These are phyloP conservation scores for Rhexocercosporidium sp. DNA, from an alignment of 2,329 filamentous ascomycete species.

Conservation along the genomic window DNA sequence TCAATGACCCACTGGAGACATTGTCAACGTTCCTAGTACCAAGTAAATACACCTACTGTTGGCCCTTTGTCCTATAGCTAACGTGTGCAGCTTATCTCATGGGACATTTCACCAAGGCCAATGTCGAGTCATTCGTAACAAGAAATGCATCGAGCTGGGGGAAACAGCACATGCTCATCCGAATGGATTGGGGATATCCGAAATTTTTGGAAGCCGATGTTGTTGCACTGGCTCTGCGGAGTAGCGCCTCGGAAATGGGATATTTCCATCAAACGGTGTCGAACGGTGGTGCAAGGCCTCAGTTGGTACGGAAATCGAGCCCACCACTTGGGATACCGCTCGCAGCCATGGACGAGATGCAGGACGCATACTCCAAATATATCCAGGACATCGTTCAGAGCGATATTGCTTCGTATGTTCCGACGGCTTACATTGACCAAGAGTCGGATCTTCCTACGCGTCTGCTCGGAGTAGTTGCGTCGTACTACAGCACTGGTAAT, in stretches of 20 bases:
- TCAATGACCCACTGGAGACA: conserved; percentile 42
- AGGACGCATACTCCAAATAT: conserved; percentile 35
- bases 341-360: conserved; percentile 37
- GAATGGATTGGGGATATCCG: conserved; percentile 39
- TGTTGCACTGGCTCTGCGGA: conserved; percentile 35
- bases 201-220: conserved; percentile 34
- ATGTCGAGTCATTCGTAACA: conserved; percentile 38
- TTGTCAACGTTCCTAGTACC: conserved; percentile 39
- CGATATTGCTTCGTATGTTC: conserved; percentile 33
- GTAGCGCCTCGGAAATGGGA: conserved; percentile 32
- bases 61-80: not conserved
- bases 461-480: conserved; percentile 33
- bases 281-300: conserved; percentile 23
- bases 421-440: conserved; percentile 34
- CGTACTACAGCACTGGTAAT: conserved; percentile 33
- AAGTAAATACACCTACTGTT: conserved; percentile 25
- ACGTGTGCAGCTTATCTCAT: conserved; percentile 36
- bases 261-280: conserved; percentile 33
- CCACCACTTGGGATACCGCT: conserved; percentile 40
- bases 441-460: conserved; percentile 35
- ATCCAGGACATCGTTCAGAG: conserved; percentile 37
- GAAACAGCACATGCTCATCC: conserved; percentile 31
- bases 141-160: conserved; percentile 39
- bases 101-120: conserved; percentile 36
- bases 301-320: conserved; percentile 33